phyloP scores from a whole-genome alignment of 2,329 filamentous ascomycete species.

The Hymenoscyphus albidus region DNA sequence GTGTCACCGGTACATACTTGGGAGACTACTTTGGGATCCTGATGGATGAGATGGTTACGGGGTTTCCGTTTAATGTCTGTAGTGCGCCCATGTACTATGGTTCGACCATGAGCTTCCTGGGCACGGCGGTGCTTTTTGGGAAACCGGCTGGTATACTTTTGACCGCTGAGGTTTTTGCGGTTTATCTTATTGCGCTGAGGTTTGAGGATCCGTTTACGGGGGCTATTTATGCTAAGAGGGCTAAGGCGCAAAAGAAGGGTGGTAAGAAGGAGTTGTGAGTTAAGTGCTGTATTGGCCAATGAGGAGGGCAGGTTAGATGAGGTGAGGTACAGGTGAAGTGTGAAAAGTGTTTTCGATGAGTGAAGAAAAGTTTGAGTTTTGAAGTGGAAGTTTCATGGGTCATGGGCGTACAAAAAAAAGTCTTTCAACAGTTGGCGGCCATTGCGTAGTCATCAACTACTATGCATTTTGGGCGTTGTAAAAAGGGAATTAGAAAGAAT shows the following conservation, averaged over 20 bases:
- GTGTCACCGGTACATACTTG: constrained; percentile 91
- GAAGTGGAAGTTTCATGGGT: constrained; percentile 1
- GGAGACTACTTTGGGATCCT: constrained; percentile 99
- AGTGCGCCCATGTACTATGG: constrained; percentile 96
- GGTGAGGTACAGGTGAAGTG: constrained; percentile 6
- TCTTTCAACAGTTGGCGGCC: constrained; percentile 28
- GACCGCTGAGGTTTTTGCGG: constrained; percentile 67
- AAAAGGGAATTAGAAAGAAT: constrained; percentile 9
- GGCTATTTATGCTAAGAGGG: constrained; percentile 86
- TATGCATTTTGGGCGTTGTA: constrained; percentile 27
- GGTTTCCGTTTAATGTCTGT: constrained; percentile 92
- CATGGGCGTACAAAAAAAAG: constrained; percentile 15
- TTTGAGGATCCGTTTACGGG: constrained; percentile 95
- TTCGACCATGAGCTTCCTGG: constrained; percentile 86
- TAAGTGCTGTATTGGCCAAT: not conserved
- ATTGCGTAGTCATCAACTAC: constrained; percentile 32
- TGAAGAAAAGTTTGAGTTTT: not conserved
- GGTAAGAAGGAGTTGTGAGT: constrained; percentile 30
- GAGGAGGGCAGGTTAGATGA: not conserved
- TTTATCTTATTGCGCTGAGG: constrained; percentile 75
- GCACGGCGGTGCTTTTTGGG: constrained; percentile 76
- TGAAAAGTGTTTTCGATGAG: constrained; percentile 2
- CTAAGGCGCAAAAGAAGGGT: constrained; percentile 47
- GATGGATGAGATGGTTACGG: constrained; percentile 91
- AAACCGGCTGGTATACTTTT: constrained; percentile 82